Evolutionary conservation across 768 basidiomycete genomes (phyloP).

Genomic region (Leucosporidium yakuticum): DNA sequence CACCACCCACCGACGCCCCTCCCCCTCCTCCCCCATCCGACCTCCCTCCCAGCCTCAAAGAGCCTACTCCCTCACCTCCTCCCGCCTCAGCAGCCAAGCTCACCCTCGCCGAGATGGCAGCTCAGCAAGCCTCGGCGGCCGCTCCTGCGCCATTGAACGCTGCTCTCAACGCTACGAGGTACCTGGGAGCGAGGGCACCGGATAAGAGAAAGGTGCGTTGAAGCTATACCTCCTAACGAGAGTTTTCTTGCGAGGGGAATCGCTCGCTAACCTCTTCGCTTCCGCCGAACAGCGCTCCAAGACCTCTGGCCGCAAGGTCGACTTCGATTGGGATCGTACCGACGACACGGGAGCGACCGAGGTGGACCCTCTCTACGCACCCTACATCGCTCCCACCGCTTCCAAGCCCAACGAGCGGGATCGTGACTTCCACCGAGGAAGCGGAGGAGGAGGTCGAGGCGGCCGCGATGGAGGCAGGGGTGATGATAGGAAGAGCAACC

Average conservation of each 20-base stretch:
- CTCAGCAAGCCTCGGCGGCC: not conserved
- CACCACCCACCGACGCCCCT: slow-evolving; percentile 42
- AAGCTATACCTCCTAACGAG: not conserved
- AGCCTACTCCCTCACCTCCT: slow-evolving; percentile 4
- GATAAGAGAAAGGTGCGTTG: slow-evolving; percentile 83
- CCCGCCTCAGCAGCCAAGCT: slow-evolving; percentile 12
- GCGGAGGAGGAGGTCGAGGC: slow-evolving; percentile 58
- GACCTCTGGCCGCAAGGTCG: slow-evolving; percentile 92
- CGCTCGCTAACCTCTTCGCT: not conserved
- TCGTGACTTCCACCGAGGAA: not conserved
- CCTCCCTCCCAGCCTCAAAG: slow-evolving; percentile 47
- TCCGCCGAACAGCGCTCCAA: slow-evolving; percentile 48
- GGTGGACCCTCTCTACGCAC: slow-evolving; percentile 39
- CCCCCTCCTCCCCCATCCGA: slow-evolving; percentile 10
- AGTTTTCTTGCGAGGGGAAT: slow-evolving; percentile 22
- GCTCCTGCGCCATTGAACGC: slow-evolving; percentile 14
- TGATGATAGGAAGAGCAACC: not conserved
- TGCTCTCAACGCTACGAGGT: slow-evolving; percentile 53
- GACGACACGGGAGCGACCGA: slow-evolving; percentile 73
- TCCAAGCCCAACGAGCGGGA: not conserved
- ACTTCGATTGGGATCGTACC: slow-evolving; percentile 98
- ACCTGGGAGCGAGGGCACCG: slow-evolving; percentile 78
- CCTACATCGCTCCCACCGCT: slow-evolving; percentile 12
- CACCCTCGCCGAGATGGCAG: slow-evolving; percentile 30
- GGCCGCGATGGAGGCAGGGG: slow-evolving; percentile 1